A percentile compares a stretch with the other conserved stretches of the same genome.
These are phyloP conservation scores for Eruca vesicaria DNA, from an alignment of 441 rosid species.

Conservation along the genomic window DNA sequence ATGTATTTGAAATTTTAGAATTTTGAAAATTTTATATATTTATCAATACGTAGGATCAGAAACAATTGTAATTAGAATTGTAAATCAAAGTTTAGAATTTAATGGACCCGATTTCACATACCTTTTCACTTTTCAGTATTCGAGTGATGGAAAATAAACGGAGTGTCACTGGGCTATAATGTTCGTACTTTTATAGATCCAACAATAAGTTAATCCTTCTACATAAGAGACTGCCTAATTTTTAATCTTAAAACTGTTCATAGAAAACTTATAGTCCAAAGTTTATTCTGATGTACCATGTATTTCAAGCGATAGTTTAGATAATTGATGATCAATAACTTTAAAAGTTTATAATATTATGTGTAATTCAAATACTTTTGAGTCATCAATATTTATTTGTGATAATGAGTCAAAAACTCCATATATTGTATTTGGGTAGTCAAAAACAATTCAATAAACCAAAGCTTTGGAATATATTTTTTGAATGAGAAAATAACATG, in stretches of 20 bases:
- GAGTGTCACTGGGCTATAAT: no score
- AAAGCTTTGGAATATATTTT: not conserved
- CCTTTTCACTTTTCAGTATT: no score
- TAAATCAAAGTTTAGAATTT: no score
- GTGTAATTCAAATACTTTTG: not conserved
- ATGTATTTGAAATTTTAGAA: no score
- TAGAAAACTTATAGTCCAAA: not conserved
- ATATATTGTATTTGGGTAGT: not conserved
- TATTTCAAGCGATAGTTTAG: not conserved
- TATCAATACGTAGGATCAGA: no score
- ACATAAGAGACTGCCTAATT: not conserved
- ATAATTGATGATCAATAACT: not conserved
- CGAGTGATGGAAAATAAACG: no score
- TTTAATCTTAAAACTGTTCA: not conserved
- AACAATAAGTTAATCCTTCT: not conserved
- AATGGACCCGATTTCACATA: no score
- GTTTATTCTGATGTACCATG: not conserved
- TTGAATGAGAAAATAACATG: not conserved
- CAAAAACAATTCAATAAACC: not conserved
- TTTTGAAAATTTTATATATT: no score
- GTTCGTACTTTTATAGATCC: not conserved
- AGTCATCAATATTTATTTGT: not conserved
- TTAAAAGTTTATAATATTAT: not conserved
- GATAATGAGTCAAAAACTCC: not conserved
- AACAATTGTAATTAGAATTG: no score